A percentile compares a stretch with the other conserved stretches of the same genome.
These are phyloP conservation scores for Micractinium conductrix DNA, from an alignment of 139 green algal genomes.

Conservation along the genomic window DNA sequence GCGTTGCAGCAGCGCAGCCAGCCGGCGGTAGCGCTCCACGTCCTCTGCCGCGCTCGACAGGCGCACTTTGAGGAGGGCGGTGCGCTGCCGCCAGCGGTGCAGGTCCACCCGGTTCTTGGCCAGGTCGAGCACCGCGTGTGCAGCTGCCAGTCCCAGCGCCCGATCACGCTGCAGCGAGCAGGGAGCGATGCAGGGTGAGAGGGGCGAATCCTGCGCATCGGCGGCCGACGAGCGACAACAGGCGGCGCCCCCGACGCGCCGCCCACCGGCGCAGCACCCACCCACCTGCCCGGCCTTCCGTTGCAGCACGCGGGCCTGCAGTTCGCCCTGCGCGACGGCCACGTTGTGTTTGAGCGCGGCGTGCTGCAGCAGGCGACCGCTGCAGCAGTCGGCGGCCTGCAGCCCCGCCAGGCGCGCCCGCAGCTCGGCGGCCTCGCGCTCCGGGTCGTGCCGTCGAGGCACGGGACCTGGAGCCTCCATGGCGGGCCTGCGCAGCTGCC, in stretches of 20 bases:
- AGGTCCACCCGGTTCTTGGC: slow-evolving; percentile 32
- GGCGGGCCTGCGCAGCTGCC: background rate
- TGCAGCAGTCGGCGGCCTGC: background rate
- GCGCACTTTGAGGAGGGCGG: slow-evolving; percentile 35
- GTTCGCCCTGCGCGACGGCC: background rate
- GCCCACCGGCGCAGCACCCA: background rate
- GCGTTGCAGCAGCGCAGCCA: background rate
- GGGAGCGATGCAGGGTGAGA: background rate
- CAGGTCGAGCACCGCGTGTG: slow-evolving; percentile 5
- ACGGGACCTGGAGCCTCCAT: background rate
- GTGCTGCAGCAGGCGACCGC: background rate
- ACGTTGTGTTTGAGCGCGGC: background rate
- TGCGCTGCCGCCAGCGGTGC: slow-evolving; percentile 40
- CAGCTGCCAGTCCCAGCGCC: background rate
- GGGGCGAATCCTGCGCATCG: background rate
- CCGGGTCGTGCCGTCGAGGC: background rate
- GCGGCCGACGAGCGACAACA: background rate
- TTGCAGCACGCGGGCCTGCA: background rate
- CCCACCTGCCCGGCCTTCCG: slow-evolving; percentile 2
- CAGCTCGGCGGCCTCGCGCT: background rate
- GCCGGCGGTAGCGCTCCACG: slow-evolving; percentile 24
- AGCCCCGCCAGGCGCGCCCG: background rate
- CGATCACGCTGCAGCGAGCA: background rate
- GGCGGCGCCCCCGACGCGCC: background rate
- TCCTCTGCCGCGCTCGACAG: slow-evolving; percentile 28